phyloP scores from a whole-genome alignment of 2,329 filamentous ascomycete species.

The Cryphonectria nitschkei region DNA sequence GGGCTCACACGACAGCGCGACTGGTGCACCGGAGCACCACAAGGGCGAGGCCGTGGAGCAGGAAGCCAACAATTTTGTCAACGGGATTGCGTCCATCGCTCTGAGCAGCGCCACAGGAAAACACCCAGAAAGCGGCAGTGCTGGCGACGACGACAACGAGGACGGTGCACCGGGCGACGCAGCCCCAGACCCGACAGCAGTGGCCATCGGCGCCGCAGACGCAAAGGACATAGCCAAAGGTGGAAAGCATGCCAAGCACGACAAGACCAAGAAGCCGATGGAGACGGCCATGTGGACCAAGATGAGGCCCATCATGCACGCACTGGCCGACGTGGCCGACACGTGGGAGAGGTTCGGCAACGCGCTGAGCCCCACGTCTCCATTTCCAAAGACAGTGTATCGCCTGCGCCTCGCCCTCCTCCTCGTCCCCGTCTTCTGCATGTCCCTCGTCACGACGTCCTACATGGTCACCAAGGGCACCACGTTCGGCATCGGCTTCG shows the following conservation, averaged over 20 bases:
- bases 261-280: conserved; percentile 80
- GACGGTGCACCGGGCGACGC: conserved; percentile 32
- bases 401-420: conserved; percentile 58
- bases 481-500: conserved; percentile 71
- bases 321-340: conserved; percentile 51
- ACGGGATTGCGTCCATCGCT: conserved; percentile 71
- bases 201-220: conserved; percentile 43
- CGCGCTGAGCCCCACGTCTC: conserved; percentile 64
- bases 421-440: conserved; percentile 55
- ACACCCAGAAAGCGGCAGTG: conserved; percentile 68
- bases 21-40: conserved; percentile 80
- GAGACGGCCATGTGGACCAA: conserved; percentile 71
- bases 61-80: conserved; percentile 81
- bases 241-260: conserved; percentile 54
- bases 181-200: conserved; percentile 41
- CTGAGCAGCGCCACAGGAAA: conserved; percentile 78
- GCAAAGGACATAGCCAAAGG: conserved; percentile 52
- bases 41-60: conserved; percentile 83
- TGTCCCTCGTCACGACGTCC: conserved; percentile 57
- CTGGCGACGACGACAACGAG: conserved; percentile 48
- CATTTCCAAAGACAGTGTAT: conserved; percentile 59
- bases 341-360: conserved; percentile 57
- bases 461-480: conserved; percentile 67
- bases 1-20: conserved; percentile 75
- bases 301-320: conserved; percentile 72